These are phyloP conservation scores for Globisporangium acanthophoron DNA, from an alignment of 352 stramenopile genomes.

Conservation along the genomic window DNA sequence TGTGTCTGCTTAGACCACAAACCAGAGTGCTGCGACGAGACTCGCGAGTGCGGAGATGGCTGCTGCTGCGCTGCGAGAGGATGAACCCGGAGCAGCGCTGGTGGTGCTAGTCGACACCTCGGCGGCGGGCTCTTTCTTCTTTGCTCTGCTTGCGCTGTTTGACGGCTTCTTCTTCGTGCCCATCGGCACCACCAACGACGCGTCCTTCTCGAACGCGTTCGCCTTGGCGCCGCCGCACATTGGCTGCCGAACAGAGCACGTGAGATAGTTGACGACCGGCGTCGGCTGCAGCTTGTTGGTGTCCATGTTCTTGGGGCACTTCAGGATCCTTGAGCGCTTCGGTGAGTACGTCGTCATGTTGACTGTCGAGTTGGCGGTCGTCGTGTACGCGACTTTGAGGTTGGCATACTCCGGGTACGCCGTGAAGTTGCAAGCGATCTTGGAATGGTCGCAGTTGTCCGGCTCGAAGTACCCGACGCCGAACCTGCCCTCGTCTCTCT, in stretches of 20 bases:
- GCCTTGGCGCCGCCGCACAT: slow-evolving; percentile 46
- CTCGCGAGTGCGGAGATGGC: too few relatives aligned
- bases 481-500: slow-evolving; percentile 50
- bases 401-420: slow-evolving; percentile 69
- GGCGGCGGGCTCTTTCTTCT: too few relatives aligned
- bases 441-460: slow-evolving; percentile 55
- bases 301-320: too few relatives aligned
- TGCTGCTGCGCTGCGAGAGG: too few relatives aligned
- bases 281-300: too few relatives aligned
- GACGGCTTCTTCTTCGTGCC: slow-evolving; percentile 4
- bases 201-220: slow-evolving; percentile 43
- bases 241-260: slow-evolving; percentile 40
- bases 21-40: too few relatives aligned
- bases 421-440: slow-evolving; percentile 56
- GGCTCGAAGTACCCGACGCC: slow-evolving; percentile 70
- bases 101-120: too few relatives aligned
- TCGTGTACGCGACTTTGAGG: slow-evolving; percentile 72
- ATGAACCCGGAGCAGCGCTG: too few relatives aligned
- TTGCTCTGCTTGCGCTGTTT: too few relatives aligned
- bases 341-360: slow-evolving; percentile 32
- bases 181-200: slow-evolving; percentile 8
- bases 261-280: too few relatives aligned
- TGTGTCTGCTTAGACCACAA: too few relatives aligned
- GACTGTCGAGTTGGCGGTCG: slow-evolving; percentile 46
- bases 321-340: slow-evolving; percentile 6